phyloP scores from a whole-genome alignment of 805 yeast species.

The Metschnikowia cerradonensis region DNA sequence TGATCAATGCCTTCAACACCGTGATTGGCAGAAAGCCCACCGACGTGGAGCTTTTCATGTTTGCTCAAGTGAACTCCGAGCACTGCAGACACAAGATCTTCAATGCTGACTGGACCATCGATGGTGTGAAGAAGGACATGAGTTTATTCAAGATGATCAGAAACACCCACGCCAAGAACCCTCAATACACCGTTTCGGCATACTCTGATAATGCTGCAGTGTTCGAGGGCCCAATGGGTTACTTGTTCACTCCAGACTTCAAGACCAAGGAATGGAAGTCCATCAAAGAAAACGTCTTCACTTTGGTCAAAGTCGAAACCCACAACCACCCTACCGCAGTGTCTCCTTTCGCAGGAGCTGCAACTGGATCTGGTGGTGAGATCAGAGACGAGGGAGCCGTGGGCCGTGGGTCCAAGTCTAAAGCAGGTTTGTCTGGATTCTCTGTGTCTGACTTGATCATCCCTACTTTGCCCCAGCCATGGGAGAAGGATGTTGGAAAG shows the following conservation, averaged over 20 bases:
- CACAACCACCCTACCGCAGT: slow-evolving; percentile 99
- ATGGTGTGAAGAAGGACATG: slow-evolving; percentile 66
- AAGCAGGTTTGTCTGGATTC: slow-evolving; percentile 94
- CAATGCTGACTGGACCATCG: slow-evolving; percentile 97
- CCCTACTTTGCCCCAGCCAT: slow-evolving; percentile 84
- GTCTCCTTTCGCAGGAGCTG: slow-evolving; percentile 98
- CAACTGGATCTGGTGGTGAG: slow-evolving; percentile 99
- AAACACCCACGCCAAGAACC: slow-evolving; percentile 79
- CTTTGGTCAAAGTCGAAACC: slow-evolving; percentile 93
- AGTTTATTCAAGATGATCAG: slow-evolving; percentile 92
- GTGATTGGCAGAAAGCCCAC: slow-evolving; percentile 85
- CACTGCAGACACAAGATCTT: slow-evolving; percentile 99
- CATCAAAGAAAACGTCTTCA: slow-evolving; percentile 74
- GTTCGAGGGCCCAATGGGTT: slow-evolving; percentile 77
- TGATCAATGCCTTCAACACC: slow-evolving; percentile 75
- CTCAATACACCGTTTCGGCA: slow-evolving; percentile 84
- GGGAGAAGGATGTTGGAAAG: slow-evolving; percentile 90
- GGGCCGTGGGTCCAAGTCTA: slow-evolving; percentile 95
- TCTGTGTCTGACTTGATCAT: slow-evolving; percentile 86
- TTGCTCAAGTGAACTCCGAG: slow-evolving; percentile 98
- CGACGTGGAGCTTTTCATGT: slow-evolving; percentile 96
- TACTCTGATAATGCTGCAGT: slow-evolving; percentile 98
- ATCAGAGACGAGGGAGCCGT: slow-evolving; percentile 99
- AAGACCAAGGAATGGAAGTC: slow-evolving; percentile 69
- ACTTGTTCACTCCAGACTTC: slow-evolving; percentile 73